A percentile compares a stretch with the other conserved stretches of the same genome.
Conservation (phyloP, 2,329 filamentous ascomycete genomes). For the Emericellopsis cladophorae region DNA sequence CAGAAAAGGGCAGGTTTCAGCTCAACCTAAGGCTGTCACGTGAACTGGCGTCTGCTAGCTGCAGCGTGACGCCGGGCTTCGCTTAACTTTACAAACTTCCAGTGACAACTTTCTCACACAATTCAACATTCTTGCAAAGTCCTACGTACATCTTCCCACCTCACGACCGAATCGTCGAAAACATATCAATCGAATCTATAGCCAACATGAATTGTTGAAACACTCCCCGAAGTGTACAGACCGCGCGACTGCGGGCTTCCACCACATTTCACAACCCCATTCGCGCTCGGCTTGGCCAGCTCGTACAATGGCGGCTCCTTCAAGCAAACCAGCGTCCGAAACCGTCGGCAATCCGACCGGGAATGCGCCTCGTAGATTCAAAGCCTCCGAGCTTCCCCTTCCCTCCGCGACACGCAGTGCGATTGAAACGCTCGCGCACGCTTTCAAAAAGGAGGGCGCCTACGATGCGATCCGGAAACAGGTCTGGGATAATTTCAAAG, state of each 20-base stretch:
- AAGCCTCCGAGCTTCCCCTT: slow-evolving; percentile 63
- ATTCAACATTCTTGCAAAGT: no score
- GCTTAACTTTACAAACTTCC: no score
- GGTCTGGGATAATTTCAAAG: slow-evolving; percentile 62
- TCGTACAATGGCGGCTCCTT: neutral
- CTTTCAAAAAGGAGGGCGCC: slow-evolving; percentile 76
- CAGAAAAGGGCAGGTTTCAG: neutral
- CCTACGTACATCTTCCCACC: no score
- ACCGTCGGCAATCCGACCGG: neutral
- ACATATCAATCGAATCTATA: no score
- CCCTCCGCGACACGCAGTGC: slow-evolving; percentile 59
- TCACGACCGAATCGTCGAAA: no score
- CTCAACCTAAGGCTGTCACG: neutral
- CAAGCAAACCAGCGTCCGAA: neutral
- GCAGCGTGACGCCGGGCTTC: no score
- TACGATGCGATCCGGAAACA: slow-evolving; percentile 70
- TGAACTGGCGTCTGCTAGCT: slow-evolving; percentile 2
- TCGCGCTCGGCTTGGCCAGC: neutral
- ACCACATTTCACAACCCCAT: neutral
- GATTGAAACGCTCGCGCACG: slow-evolving; percentile 65
- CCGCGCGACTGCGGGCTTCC: no score
- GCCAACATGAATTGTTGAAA: no score
- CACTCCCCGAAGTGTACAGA: no score
- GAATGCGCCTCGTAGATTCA: slow-evolving; percentile 37
- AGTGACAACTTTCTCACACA: no score